phyloP scores from a whole-genome alignment of 106 monocot genomes.

The Allium cepa region DNA sequence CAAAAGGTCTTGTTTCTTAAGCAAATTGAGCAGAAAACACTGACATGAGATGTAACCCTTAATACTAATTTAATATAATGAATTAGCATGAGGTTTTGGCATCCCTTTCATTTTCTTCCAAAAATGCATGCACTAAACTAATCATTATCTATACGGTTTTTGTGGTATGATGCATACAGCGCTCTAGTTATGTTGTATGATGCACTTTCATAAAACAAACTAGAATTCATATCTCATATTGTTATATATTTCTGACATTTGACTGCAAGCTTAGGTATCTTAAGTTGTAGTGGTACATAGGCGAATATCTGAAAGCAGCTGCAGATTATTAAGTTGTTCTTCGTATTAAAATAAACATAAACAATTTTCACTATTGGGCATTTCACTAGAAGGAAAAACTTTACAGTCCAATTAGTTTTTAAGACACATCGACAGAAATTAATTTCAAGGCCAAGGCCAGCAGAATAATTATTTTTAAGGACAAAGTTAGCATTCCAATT shows the following conservation, averaged over 20 bases:
- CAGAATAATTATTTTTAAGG: no score
- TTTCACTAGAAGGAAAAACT: no score
- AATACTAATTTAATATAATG: no score
- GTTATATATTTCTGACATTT: neutral
- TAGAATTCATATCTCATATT: neutral
- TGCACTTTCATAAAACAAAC: neutral
- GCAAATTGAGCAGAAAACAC: neutral
- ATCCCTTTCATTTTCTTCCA: neutral
- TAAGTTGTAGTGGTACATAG: conserved; percentile 2
- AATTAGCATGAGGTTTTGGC: conserved; percentile 1
- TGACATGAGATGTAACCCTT: conserved; percentile 26
- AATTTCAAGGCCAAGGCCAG: no score
- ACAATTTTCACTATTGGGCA: no score
- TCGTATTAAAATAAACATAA: no score
- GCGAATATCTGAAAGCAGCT: neutral
- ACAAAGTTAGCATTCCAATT: no score
- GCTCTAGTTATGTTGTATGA: neutral
- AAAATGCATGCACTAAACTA: conserved; percentile 1
- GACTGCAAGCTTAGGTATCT: conserved; percentile 7
- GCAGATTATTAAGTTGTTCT: no score
- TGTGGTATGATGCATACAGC: neutral
- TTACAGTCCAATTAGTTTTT: no score
- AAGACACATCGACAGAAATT: no score
- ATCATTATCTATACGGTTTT: neutral
- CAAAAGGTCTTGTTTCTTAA: neutral